Percentiles rank a stretch among this genome's conserved stretches.
phyloP scores from a whole-genome alignment of 1,139 yeast genomes.

The Lodderomyces theae region DNA sequence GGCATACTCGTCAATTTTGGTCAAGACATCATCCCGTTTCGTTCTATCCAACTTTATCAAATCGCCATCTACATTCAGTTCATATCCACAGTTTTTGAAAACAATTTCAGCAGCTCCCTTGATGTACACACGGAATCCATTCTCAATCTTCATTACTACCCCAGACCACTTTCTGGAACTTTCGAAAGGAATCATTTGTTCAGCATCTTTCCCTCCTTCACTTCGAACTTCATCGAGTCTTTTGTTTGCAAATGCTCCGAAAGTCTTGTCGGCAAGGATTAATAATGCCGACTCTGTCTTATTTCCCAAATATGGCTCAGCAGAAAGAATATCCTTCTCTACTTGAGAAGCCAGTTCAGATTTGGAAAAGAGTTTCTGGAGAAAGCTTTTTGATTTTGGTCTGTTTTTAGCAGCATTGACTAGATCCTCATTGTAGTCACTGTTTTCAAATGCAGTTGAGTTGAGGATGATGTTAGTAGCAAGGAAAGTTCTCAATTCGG shows the following conservation, averaged over 20 bases:
- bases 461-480: slow-evolving; percentile 68
- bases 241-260: slow-evolving; percentile 41
- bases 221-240: slow-evolving; percentile 41
- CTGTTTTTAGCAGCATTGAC: slow-evolving; percentile 26
- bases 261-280: slow-evolving; percentile 58
- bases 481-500: slow-evolving; percentile 37
- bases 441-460: slow-evolving; percentile 85
- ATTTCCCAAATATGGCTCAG: slow-evolving; percentile 78
- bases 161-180: slow-evolving; percentile 94
- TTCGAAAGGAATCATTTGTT: slow-evolving; percentile 85
- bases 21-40: slow-evolving; percentile 33
- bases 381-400: slow-evolving; percentile 29
- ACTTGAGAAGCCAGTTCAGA: slow-evolving; percentile 16
- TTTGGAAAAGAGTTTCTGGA: slow-evolving; percentile 18
- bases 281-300: slow-evolving; percentile 92
- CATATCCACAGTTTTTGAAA: slow-evolving; percentile 55
- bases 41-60: slow-evolving; percentile 25
- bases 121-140: slow-evolving; percentile 61
- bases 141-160: slow-evolving; percentile 52
- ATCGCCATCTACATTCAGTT: slow-evolving; percentile 20
- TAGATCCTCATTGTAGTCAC: slow-evolving; percentile 38
- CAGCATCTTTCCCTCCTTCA: slow-evolving; percentile 41
- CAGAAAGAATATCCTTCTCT: slow-evolving; percentile 12
- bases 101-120: slow-evolving; percentile 97
- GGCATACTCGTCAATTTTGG: slow-evolving; percentile 64